Conservation (phyloP, 306 rosid genomes). For the Castanea crenata region DNA sequence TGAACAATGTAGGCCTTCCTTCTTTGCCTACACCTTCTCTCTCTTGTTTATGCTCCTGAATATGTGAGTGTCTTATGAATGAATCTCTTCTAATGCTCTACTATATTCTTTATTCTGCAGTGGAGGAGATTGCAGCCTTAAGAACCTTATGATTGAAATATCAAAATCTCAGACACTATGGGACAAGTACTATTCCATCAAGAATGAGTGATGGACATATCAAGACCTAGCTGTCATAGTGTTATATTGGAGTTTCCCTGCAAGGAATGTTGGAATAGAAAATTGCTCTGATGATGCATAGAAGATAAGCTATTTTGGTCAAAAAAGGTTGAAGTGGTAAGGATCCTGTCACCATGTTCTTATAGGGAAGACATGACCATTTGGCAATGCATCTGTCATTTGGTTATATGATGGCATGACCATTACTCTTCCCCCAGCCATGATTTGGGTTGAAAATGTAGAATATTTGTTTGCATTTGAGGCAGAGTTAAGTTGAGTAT, state of each 20-base stretch:
- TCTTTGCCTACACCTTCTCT: background rate
- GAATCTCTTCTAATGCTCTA: conserved; percentile 8
- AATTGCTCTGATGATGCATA: background rate
- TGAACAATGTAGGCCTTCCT: background rate
- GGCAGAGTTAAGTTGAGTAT: background rate
- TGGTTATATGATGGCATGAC: too few relatives aligned
- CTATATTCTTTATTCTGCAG: conserved; percentile 42
- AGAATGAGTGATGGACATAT: conserved; percentile 61
- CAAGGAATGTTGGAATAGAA: background rate
- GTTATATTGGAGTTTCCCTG: background rate
- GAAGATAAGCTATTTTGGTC: background rate
- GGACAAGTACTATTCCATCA: conserved; percentile 81
- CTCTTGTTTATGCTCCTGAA: background rate
- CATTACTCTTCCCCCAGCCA: too few relatives aligned
- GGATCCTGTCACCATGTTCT: background rate
- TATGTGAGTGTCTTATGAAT: background rate
- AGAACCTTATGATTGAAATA: conserved; percentile 86
- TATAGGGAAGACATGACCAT: background rate
- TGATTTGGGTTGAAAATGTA: too few relatives aligned
- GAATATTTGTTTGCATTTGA: background rate
- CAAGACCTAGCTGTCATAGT: background rate
- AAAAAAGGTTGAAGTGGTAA: background rate
- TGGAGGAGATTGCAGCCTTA: conserved; percentile 92
- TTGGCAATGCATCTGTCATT: too few relatives aligned
- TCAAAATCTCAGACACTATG: conserved; percentile 67